Evolutionary conservation across 768 basidiomycete genomes (phyloP).

Genomic region (Phaffia tasmanica): DNA sequence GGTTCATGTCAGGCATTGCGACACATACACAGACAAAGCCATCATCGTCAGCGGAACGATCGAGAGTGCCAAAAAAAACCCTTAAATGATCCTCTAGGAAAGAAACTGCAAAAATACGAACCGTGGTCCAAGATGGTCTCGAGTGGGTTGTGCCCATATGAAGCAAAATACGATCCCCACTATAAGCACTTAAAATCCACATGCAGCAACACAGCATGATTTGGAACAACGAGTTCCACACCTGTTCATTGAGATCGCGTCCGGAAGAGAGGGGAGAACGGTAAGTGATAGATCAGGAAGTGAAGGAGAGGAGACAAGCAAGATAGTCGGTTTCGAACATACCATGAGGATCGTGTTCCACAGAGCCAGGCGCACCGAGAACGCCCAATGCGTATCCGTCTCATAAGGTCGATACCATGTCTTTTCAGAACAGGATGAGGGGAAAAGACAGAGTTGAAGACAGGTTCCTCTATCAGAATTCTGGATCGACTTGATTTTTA

Average conservation of each 20-base stretch:
- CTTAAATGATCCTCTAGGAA: not conserved
- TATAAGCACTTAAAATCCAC: constrained; percentile 53
- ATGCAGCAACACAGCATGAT: constrained; percentile 60
- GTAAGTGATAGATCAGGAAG: no score
- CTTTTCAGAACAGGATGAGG: not conserved
- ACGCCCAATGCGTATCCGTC: constrained; percentile 19
- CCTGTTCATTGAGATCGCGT: constrained; percentile 28
- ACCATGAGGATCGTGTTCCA: constrained; percentile 24
- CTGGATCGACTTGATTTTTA: not conserved
- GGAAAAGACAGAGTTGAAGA: not conserved
- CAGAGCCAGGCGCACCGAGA: constrained; percentile 20
- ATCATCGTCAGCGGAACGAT: not conserved
- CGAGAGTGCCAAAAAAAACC: not conserved
- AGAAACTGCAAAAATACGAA: not conserved
- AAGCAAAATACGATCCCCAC: constrained; percentile 1
- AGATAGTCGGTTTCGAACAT: no score
- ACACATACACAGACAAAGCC: not conserved
- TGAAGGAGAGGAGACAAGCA: no score
- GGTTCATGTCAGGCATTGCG: not conserved
- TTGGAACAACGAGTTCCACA: constrained; percentile 73
- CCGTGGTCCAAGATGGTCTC: constrained; percentile 42
- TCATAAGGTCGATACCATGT: constrained; percentile 25
- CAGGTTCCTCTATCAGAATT: not conserved
- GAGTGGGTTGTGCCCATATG: constrained; percentile 29
- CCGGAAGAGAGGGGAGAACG: no score